Evolutionary conservation across 164 flowering plant species (phyloP).

Genomic region (Vitis vinifera): ASM3070453v1 NC_081809.1:81501-82000

Average conservation of each 20-base stretch:
- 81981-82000: slow-evolving; percentile 61
- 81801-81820: slow-evolving; percentile 60
- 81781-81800: slow-evolving; percentile 36
- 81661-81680: slow-evolving; percentile 66
- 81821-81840: slow-evolving; percentile 60
- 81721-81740: background rate
- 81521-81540: background rate
- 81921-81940: slow-evolving; percentile 36
- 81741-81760: slow-evolving; percentile 4
- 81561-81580: background rate
- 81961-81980: slow-evolving; percentile 6
- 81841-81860: slow-evolving; percentile 56
- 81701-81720: slow-evolving; percentile 38
- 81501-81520: background rate
- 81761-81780: slow-evolving; percentile 40
- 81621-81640: slow-evolving; percentile 51
- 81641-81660: slow-evolving; percentile 43
- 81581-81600: slow-evolving; percentile 51
- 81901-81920: slow-evolving; percentile 52
- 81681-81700: slow-evolving; percentile 75
- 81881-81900: slow-evolving; percentile 59
- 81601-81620: slow-evolving; percentile 43
- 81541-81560: too few species aligned
- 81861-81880: slow-evolving; percentile 48
- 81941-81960: background rate